Evolutionary conservation across 2,329 filamentous ascomycete genomes (phyloP).

Genomic region (Nigrospora osmanthi): DNA sequence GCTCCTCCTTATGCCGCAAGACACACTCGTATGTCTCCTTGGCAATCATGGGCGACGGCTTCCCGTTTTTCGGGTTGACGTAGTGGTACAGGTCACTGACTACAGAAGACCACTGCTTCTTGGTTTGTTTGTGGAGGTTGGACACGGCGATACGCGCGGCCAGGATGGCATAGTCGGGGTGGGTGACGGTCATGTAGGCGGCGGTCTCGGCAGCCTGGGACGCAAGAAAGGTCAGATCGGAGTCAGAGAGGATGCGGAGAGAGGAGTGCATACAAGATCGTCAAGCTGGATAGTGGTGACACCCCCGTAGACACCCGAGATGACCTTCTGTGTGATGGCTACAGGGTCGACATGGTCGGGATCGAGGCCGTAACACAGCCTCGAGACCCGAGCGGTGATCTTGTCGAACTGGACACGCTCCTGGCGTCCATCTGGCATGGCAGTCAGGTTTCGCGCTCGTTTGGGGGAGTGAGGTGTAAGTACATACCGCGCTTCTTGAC

Average conservation of each 20-base stretch:
- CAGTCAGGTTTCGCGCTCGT: constrained; percentile 7
- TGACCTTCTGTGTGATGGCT: constrained; percentile 98
- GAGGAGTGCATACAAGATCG: constrained; percentile 65
- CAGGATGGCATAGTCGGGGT: constrained; percentile 97
- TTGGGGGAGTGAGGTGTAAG: background rate
- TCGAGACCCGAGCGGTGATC: constrained; percentile 96
- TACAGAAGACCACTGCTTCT: constrained; percentile 98
- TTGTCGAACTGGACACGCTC: constrained; percentile 99
- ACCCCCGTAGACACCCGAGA: constrained; percentile 97
- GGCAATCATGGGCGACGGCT: constrained; percentile 87
- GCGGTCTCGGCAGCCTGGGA: constrained; percentile 90
- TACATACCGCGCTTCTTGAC: constrained; percentile 56
- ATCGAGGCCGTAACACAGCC: constrained; percentile 95
- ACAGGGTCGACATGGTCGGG: constrained; percentile 92
- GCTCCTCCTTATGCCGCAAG: constrained; percentile 92
- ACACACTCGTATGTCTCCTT: constrained; percentile 84
- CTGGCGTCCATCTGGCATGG: constrained; percentile 80
- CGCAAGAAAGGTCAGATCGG: constrained; percentile 10
- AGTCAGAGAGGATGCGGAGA: constrained; percentile 8
- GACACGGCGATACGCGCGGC: constrained; percentile 97
- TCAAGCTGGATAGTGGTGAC: constrained; percentile 95
- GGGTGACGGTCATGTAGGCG: constrained; percentile 99
- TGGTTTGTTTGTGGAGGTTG: constrained; percentile 99
- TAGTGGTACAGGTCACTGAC: constrained; percentile 92
- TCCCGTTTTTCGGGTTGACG: constrained; percentile 86